Evolutionary conservation across 208 protist genomes (phyloP), one percentile per base, ranked within the genome.

Genomic region (Tritrichomonas musculus): DNA sequence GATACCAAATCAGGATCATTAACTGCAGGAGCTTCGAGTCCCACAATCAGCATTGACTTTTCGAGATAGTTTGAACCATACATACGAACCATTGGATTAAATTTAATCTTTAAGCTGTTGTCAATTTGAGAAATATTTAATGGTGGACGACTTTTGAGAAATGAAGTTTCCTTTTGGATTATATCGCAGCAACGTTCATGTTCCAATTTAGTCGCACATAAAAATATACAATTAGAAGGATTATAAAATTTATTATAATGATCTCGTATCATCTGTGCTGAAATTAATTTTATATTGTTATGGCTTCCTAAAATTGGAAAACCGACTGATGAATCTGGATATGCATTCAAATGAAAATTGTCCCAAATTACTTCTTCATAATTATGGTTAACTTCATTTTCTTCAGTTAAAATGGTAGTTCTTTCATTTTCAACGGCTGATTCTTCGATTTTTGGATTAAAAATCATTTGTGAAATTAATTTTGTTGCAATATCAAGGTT

Each of bases 381-480:
- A 39, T 88, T 33, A 53, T 88, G 77, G 27, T 20, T 57, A 17
- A 88, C 77, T 88, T 88, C 77, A 50, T 60, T 57, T 88, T 88
- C 77, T 57, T 88, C 77, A 39, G 41, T 33, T n/a, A 88, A 57
- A 88, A 88, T 88, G 33, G 77, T 88, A 9, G 8, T 8, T 88
- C 47, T 53, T 50, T 88, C 77, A 27, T 60, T 53, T 27, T 88
- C 47, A 39, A 88, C 77, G 57, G 39, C 47, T 57, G 41, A 39
- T 33, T 88, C 39, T 88, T 25, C 41, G 27, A 88, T 88, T 39
- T 0, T 60, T 53, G 77, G 77, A 60, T 88, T 88, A 14, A 88
- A 88, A 88, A 88, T 47, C 14, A 88, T 44, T 57, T 88, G 77
- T 39, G 77, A 88, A 88, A 88, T 25, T 27, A 88, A 27, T 39